phyloP scores from a whole-genome alignment of 2,329 filamentous ascomycete species.

The Cladosporium sp. region DNA sequence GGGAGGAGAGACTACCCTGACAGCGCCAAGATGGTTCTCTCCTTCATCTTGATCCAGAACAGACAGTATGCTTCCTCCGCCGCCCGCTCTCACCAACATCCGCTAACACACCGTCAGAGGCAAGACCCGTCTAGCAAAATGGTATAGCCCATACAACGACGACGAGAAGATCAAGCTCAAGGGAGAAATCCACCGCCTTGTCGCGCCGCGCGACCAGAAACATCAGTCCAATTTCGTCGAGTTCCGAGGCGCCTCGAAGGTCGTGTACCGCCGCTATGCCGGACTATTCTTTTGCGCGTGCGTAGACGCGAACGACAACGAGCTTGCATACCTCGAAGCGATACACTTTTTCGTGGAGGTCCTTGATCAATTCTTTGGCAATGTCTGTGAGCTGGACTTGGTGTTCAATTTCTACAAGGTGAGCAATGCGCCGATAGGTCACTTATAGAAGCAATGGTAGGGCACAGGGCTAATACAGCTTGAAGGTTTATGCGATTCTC shows the following conservation, averaged over 20 bases:
- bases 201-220: conserved; percentile 96
- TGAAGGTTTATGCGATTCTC: conserved; percentile 87
- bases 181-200: conserved; percentile 97
- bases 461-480: conserved; percentile 8
- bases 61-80: conserved; percentile 63
- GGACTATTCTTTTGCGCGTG: conserved; percentile 99
- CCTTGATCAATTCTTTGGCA: conserved; percentile 96
- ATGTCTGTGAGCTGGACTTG: conserved; percentile 96
- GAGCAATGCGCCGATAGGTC: conserved; percentile 19
- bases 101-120: conserved; percentile 55
- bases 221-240: conserved; percentile 99
- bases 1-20: too few species aligned
- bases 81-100: not conserved
- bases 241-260: conserved; percentile 78
- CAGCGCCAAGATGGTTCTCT: conserved; percentile 57
- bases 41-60: conserved; percentile 86
- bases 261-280: conserved; percentile 95
- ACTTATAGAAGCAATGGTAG: not conserved
- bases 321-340: conserved; percentile 91
- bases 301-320: conserved; percentile 98
- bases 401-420: conserved; percentile 69
- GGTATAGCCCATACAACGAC: conserved; percentile 97
- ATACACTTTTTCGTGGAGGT: conserved; percentile 99
- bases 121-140: conserved; percentile 97
- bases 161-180: conserved; percentile 99